phyloP scores from a whole-genome alignment of 1,284 basidiomycete species.

The Trichosporon coremiiforme region DNA sequence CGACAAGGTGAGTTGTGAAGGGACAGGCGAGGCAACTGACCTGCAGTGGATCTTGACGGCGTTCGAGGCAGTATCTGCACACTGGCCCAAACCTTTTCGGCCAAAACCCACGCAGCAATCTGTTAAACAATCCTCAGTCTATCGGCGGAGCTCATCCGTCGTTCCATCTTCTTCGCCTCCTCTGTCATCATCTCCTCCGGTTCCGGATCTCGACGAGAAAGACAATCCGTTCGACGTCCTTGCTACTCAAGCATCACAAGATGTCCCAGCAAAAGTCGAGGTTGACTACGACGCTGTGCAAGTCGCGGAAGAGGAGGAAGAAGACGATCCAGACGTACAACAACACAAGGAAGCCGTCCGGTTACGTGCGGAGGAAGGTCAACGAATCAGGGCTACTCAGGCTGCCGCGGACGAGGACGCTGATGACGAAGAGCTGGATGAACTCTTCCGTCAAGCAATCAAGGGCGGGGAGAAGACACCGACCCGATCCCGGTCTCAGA shows the following conservation, averaged over 20 bases:
- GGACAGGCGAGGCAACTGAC: slow-evolving; percentile 23
- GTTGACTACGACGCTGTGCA: slow-evolving; percentile 51
- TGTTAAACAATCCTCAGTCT: slow-evolving; percentile 20
- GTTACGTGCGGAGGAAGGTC: slow-evolving; percentile 42
- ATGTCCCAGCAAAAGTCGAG: slow-evolving; percentile 43
- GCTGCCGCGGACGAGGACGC: slow-evolving; percentile 35
- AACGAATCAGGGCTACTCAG: slow-evolving; percentile 47
- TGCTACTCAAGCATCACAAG: slow-evolving; percentile 46
- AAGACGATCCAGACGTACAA: slow-evolving; percentile 38
- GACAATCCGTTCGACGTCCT: slow-evolving; percentile 48
- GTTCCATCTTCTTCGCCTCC: slow-evolving; percentile 35
- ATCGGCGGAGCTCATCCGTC: slow-evolving; percentile 4
- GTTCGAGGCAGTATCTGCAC: slow-evolving; percentile 71
- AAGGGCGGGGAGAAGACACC: slow-evolving; percentile 24
- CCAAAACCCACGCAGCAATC: slow-evolving; percentile 33
- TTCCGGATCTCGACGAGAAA: slow-evolving; percentile 36
- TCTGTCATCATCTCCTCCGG: slow-evolving; percentile 33
- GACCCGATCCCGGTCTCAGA: not conserved
- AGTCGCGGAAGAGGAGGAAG: slow-evolving; percentile 38
- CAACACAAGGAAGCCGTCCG: slow-evolving; percentile 40
- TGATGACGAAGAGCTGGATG: slow-evolving; percentile 47
- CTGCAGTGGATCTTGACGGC: slow-evolving; percentile 74
- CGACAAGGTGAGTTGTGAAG: slow-evolving; percentile 59
- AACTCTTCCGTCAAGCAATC: slow-evolving; percentile 41
- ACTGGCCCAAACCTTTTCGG: slow-evolving; percentile 48